Evolutionary conservation across 805 yeast species (phyloP), one percentile per base, ranked within the genome.

Genomic region (Suhomyces pyralidae): DNA sequence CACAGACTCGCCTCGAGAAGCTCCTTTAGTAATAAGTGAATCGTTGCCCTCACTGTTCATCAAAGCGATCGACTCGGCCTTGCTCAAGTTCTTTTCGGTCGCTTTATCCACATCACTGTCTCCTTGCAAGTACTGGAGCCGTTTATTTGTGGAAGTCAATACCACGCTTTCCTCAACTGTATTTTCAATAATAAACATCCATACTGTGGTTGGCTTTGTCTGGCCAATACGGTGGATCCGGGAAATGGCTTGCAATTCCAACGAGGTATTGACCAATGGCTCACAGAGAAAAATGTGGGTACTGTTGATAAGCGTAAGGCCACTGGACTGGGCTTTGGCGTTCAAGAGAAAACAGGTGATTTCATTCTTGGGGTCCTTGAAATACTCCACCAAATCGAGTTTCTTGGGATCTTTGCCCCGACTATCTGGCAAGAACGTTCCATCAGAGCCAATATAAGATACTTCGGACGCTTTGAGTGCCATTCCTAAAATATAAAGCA

Each of bases 171-270:
- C 97, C 67, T 94, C 99, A 14, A 94, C 96, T 0, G 96, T 84
- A 40, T 86, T 84, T 51, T 81, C 82, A 51, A 92, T 86, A 22
- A 88, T 84, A 71, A 93, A 91, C 81, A 88, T 86, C 97, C 98
- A 94, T 1, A 93, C 96, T 1, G 85, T 86, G 0, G 99, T 94
- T 14, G 81, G 83, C 44, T 78, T 74, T 2, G 77, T 79, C 67
- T 94, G 99, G 0, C 99, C 99, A 63, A 93, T 92, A 56, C 99
- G 74, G 64, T 93, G 97, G 43, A 94, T 84, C 56, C 99, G 80
- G 48, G 96, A 89, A 50, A 92, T 87, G 0, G 98, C 97, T 65
- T 93, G 99, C 14, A 90, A 65, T 60, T 94, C 98, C 46, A 91
- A 76, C 2, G 96, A 86, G 0, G 92, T 83, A 61, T 91, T 91